These are phyloP conservation scores for Ceratocystis colombiana DNA, from an alignment of 2,329 filamentous ascomycete species.

Conservation along the genomic window DNA sequence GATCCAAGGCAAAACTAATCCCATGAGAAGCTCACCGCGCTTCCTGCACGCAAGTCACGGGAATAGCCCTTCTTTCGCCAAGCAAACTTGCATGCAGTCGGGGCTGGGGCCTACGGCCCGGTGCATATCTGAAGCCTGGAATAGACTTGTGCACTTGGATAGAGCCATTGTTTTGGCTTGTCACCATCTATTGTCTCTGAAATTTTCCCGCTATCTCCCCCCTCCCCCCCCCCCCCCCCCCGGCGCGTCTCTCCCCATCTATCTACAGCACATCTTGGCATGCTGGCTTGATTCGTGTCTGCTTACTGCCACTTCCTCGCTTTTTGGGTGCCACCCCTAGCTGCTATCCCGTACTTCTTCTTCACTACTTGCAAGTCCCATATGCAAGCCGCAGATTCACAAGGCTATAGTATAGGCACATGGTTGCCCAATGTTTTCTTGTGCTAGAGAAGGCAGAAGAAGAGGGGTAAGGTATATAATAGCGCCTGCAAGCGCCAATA, in stretches of 20 bases:
- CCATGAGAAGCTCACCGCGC: neutral
- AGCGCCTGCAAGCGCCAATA: slow-evolving; percentile 1
- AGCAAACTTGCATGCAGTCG: neutral
- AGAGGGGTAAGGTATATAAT: neutral
- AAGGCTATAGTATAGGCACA: neutral
- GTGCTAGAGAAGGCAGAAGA: neutral
- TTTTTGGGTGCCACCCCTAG: neutral
- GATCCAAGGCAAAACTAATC: neutral
- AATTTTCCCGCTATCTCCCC: neutral
- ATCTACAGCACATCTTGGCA: too few species aligned
- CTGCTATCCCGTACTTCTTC: neutral
- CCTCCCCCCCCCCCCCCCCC: too few species aligned
- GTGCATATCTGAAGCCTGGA: slow-evolving; percentile 6
- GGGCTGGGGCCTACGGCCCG: neutral
- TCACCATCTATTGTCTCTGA: neutral
- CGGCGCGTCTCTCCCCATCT: too few species aligned
- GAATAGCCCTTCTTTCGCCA: neutral
- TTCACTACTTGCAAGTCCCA: neutral
- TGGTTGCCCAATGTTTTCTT: neutral
- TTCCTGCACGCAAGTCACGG: neutral
- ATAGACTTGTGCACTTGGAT: neutral
- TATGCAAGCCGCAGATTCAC: slow-evolving; percentile 1
- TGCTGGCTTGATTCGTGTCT: neutral
- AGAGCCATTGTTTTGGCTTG: neutral
- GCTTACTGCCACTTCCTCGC: neutral